Conservation (phyloP, 805 yeast genomes). For the Kodamaea jinghongensis region DNA sequence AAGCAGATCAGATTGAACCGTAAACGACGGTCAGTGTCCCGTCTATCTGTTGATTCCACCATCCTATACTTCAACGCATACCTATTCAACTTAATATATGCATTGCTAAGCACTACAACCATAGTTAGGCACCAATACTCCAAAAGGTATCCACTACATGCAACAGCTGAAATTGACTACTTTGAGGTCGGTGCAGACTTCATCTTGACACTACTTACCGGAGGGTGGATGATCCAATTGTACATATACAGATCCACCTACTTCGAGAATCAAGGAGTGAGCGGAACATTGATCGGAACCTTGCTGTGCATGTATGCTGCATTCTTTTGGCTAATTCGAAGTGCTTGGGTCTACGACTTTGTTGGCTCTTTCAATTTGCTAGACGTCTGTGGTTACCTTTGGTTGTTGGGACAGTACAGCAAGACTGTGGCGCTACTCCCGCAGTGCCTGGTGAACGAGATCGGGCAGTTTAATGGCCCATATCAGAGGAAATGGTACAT, state of each 20-base stretch:
- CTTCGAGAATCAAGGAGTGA: constrained; percentile 32
- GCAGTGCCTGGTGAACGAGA: constrained; percentile 23
- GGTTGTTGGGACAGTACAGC: constrained; percentile 31
- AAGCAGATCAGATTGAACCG: constrained; percentile 6
- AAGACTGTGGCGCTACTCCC: constrained; percentile 33
- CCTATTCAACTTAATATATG: not conserved
- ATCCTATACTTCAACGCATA: constrained; percentile 1
- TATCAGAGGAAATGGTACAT: constrained; percentile 5
- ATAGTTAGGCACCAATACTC: constrained; percentile 10
- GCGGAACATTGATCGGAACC: constrained; percentile 14
- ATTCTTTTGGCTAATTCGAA: constrained; percentile 10
- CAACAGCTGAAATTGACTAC: constrained; percentile 19
- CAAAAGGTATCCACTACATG: constrained; percentile 34
- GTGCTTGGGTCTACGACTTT: not conserved
- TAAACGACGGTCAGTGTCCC: constrained; percentile 5
- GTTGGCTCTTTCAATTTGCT: constrained; percentile 23
- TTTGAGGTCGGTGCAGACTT: constrained; percentile 17
- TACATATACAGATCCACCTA: constrained; percentile 26
- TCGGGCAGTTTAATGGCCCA: constrained; percentile 2
- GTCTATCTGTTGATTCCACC: constrained; percentile 8
- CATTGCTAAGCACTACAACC: constrained; percentile 3
- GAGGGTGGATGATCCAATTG: constrained; percentile 25
- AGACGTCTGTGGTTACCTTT: constrained; percentile 41
- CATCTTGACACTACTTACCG: constrained; percentile 9
- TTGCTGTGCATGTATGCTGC: constrained; percentile 3